These are phyloP conservation scores for Aspergillus wentii DNA, from an alignment of 495 filamentous ascomycete species.

Conservation along the genomic window DNA sequence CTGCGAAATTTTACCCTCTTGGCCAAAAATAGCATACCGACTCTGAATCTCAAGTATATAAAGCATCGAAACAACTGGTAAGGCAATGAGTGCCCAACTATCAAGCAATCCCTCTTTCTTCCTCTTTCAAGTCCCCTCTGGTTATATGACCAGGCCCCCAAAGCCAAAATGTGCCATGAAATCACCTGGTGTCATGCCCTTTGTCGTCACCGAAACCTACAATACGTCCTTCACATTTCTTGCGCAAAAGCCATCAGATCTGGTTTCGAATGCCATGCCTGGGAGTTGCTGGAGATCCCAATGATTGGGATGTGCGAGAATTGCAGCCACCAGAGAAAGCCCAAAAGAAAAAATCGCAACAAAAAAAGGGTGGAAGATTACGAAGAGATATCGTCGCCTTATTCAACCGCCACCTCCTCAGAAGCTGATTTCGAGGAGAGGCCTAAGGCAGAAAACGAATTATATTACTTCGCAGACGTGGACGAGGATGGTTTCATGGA, in stretches of 20 bases:
- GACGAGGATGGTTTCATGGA: background rate
- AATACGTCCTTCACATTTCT: conserved; percentile 8
- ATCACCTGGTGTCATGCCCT: conserved; percentile 25
- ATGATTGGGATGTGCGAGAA: conserved; percentile 13
- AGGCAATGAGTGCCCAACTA: too few relatives aligned
- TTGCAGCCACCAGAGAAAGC: conserved; percentile 9
- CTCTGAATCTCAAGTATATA: too few relatives aligned
- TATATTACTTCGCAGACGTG: background rate
- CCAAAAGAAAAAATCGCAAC: too few relatives aligned
- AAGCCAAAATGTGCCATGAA: conserved; percentile 25
- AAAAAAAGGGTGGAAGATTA: too few relatives aligned
- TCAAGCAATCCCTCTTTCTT: too few relatives aligned
- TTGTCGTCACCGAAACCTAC: conserved; percentile 16
- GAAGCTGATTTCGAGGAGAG: too few relatives aligned
- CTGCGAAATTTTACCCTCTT: too few relatives aligned
- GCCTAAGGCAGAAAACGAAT: conserved; percentile 5
- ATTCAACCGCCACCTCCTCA: too few relatives aligned
- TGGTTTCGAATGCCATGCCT: conserved; percentile 16
- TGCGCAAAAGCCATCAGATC: conserved; percentile 15
- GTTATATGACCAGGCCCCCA: background rate
- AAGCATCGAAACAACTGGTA: too few relatives aligned
- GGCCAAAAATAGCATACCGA: too few relatives aligned
- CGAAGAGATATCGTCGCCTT: too few relatives aligned
- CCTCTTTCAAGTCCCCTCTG: too few relatives aligned
- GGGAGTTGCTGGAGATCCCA: conserved; percentile 11